phyloP scores from a whole-genome alignment of 805 yeast species.

The Yarrowia hollandica region DNA sequence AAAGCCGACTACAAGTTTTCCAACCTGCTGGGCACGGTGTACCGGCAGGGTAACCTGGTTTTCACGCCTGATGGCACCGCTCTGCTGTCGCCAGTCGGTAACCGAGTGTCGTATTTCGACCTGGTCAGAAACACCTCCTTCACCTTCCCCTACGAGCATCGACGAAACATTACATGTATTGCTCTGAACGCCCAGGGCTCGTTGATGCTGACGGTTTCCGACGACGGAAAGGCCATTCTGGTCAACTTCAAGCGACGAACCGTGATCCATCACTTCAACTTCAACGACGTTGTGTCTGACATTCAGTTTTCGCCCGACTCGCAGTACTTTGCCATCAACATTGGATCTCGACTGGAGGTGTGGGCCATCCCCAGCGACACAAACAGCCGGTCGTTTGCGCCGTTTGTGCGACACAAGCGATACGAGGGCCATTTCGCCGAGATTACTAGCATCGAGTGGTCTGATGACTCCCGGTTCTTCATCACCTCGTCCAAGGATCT shows the following conservation, averaged over 20 bases:
- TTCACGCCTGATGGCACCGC: slow-evolving; percentile 85
- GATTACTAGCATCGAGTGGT: slow-evolving; percentile 79
- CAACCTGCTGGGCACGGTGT: slow-evolving; percentile 90
- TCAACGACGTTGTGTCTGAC: slow-evolving; percentile 73
- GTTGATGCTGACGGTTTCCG: slow-evolving; percentile 77
- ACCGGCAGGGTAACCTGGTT: slow-evolving; percentile 84
- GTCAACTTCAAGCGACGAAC: slow-evolving; percentile 81
- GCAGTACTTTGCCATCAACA: slow-evolving; percentile 77
- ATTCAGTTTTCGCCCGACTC: slow-evolving; percentile 89
- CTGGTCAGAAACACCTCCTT: slow-evolving; percentile 77
- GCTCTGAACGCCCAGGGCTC: slow-evolving; percentile 85
- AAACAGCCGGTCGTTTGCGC: slow-evolving; percentile 92
- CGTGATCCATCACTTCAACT: slow-evolving; percentile 91
- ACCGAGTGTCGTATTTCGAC: slow-evolving; percentile 86
- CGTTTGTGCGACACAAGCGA: slow-evolving; percentile 84
- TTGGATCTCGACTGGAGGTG: slow-evolving; percentile 78
- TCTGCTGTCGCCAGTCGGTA: slow-evolving; percentile 90
- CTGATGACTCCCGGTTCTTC: slow-evolving; percentile 84
- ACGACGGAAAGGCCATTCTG: slow-evolving; percentile 88
- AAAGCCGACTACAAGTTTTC: slow-evolving; percentile 54
- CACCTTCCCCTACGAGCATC: slow-evolving; percentile 90
- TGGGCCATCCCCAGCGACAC: slow-evolving; percentile 85
- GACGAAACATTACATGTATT: slow-evolving; percentile 74
- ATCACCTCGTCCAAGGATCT: slow-evolving; percentile 85
- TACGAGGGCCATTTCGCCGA: slow-evolving; percentile 93